Percentiles rank a stretch among this genome's conserved stretches.
Conservation (phyloP, 225 moss, liverwort and hornwort genomes). For the Physcomitrium patens region DNA sequence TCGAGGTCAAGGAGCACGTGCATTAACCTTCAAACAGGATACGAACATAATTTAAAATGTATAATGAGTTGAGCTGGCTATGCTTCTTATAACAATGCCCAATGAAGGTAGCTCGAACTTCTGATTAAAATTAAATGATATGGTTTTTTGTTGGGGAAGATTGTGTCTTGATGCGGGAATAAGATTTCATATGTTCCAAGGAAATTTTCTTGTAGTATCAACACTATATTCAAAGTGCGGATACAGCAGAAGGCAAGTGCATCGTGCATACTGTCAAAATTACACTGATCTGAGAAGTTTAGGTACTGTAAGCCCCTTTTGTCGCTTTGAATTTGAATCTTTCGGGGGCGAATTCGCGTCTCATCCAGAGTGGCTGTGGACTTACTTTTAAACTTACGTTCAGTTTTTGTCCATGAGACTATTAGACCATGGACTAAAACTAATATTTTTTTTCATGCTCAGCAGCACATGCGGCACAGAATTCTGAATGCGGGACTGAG, state of each 20-base stretch:
- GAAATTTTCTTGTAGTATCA: conserved; percentile 78
- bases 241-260: conserved; percentile 75
- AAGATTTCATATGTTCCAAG: conserved; percentile 70
- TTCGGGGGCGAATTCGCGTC: conserved; percentile 69
- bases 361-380: conserved; percentile 56
- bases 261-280: conserved; percentile 74
- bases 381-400: too few relatives aligned
- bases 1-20: background rate
- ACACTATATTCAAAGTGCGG: conserved; percentile 70
- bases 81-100: background rate
- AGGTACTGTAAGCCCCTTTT: conserved; percentile 67
- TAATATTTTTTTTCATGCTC: too few relatives aligned
- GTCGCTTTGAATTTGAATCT: too few relatives aligned
- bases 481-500: too few relatives aligned
- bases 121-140: conserved; percentile 11
- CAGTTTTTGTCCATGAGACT: too few relatives aligned
- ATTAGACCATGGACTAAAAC: too few relatives aligned
- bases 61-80: background rate
- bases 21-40: background rate
- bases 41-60: background rate
- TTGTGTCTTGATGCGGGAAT: conserved; percentile 69
- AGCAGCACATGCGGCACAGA: too few relatives aligned
- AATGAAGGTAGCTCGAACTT: background rate
- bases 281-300: conserved; percentile 72
- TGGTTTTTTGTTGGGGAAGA: conserved; percentile 50